Base-by-base conservation (phyloP, 805 yeast species). In the Saturnispora diversa region DNA sequence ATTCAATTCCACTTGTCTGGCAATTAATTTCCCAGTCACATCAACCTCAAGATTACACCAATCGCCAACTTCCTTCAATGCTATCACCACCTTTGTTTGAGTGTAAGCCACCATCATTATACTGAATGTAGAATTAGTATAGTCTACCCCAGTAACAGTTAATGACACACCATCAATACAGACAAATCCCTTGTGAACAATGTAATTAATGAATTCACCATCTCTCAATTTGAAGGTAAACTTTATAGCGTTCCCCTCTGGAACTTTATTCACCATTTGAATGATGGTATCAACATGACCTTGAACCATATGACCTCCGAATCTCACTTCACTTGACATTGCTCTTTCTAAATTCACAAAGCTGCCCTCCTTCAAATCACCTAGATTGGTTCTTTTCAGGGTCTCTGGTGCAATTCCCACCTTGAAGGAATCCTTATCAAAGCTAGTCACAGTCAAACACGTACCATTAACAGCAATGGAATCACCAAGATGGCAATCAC, bases 251-350 rank as follows among this genome's bases (percentile, higher is more conserved):
- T 86, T 84, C 2, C 77, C 82, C 54, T 88, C 97, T 1, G 72
- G 63, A 8, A 49, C 60, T 21, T 62, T 68, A 1, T 62, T 58
- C 2, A 71, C 69, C 29, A 90, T 80, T 26, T 58, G 60, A 2
- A 96, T 96, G 26, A 80, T 70, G 0, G 96, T 84, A 58, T 92
- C 99, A 22, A 92, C 86, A 64, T 92, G 99, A 5, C 98, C 99
- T 54, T 92, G 98, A 2, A 92, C 99, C 48, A 90, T 75, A 60
- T 92, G 99, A 1, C 99, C 99, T 19, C 99, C 99, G 53, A 88
- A 76, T 47, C 98, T 69, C 6, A 78, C 84, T 39, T 84, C 85
- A 11, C 66, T 69, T 2, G 78, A 68, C 24, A 92, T 86, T 0
- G 99, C 99, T 44, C 99, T 70, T 60, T 92, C 99, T 46, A 90